These are phyloP conservation scores for Plantago rigida DNA, from an alignment of 305 asterid genomes.

Conservation along the genomic window DNA sequence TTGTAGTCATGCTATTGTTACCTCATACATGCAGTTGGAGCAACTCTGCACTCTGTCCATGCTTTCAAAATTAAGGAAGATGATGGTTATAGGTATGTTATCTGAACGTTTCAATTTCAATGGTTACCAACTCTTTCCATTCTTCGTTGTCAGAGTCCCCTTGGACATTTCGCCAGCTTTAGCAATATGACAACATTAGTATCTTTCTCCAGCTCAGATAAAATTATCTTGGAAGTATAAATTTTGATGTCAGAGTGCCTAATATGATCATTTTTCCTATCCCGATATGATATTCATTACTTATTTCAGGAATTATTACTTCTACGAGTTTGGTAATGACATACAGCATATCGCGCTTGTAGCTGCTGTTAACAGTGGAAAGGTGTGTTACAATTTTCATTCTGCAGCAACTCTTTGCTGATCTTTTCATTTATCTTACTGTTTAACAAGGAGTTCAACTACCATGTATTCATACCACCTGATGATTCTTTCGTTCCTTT, in stretches of 20 bases:
- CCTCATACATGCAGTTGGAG: constrained; percentile 43
- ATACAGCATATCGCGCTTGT: constrained; percentile 69
- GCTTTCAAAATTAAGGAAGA: constrained; percentile 78
- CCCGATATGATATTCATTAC: constrained; percentile 10
- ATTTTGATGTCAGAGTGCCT: too few species aligned
- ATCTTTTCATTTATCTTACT: background rate
- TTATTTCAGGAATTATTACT: constrained; percentile 78
- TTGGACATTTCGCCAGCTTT: too few species aligned
- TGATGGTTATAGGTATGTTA: constrained; percentile 64
- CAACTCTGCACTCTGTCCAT: constrained; percentile 65
- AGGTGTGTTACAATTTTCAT: constrained; percentile 35
- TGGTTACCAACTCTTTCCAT: too few species aligned
- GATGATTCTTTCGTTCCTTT: background rate
- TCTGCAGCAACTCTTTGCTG: background rate
- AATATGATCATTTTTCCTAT: background rate
- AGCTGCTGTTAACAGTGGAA: constrained; percentile 78
- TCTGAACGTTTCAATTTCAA: background rate
- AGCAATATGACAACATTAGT: too few species aligned
- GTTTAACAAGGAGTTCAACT: background rate
- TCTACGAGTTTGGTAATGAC: constrained; percentile 68
- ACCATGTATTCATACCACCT: background rate
- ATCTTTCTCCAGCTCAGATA: too few species aligned
- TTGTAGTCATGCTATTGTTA: constrained; percentile 4
- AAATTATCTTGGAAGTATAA: too few species aligned
- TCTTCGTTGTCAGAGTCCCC: too few species aligned